phyloP scores from a whole-genome alignment of 2,329 filamentous ascomycete species.

The Helotiales sp. region DNA sequence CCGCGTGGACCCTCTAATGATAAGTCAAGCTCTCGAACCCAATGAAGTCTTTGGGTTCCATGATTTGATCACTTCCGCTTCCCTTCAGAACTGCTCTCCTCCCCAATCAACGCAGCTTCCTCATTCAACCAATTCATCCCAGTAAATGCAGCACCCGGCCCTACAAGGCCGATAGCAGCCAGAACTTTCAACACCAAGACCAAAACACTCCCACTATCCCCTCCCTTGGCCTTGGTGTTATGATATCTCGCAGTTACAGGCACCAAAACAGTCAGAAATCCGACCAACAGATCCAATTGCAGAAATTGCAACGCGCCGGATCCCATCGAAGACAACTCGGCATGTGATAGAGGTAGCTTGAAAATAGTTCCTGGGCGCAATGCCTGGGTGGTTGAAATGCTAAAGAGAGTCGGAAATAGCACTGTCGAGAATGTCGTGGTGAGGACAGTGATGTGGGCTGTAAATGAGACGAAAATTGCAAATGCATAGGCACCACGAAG shows the following conservation, averaged over 20 bases:
- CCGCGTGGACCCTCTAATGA: too few relatives aligned
- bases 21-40: too few relatives aligned
- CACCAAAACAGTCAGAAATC: neutral
- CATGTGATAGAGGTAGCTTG: neutral
- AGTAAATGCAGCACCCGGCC: neutral
- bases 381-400: neutral
- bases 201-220: neutral
- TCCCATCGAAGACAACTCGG: neutral
- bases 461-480: neutral
- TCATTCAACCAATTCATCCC: neutral
- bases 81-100: neutral
- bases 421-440: neutral
- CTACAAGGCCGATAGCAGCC: neutral
- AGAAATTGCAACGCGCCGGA: neutral
- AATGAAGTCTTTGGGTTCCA: too few relatives aligned
- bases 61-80: neutral
- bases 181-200: neutral
- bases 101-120: neutral
- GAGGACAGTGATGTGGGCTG: neutral
- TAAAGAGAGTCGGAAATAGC: neutral
- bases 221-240: neutral
- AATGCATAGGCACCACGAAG: neutral
- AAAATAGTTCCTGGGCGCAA: neutral
- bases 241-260: neutral
- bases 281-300: neutral